Evolutionary conservation across 2,329 filamentous ascomycete genomes (phyloP), one percentile per base, ranked within the genome.

Genomic region (Orbilia blumenaviensis): DNA sequence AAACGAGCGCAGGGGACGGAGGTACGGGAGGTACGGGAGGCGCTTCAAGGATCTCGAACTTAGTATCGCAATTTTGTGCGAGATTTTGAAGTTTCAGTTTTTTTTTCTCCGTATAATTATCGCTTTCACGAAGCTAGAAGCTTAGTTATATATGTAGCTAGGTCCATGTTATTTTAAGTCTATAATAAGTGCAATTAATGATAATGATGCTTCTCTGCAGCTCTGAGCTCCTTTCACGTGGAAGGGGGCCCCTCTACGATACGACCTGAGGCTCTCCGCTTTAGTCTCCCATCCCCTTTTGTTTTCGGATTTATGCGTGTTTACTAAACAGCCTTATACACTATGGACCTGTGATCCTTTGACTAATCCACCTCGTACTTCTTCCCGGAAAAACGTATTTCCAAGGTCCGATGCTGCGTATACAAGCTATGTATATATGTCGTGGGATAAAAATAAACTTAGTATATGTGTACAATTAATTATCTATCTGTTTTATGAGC

Each of bases 401-500:
- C 52, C 52, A 56, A 56, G 52, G 18, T 18, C 52, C 18, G 29
- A 56, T 25, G 52, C 23, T 18, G 50, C 50, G 38, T 32, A 18
- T 52, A 34, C 18, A 32, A 52, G n/a, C n/a, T n/a, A n/a, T n/a
- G n/a, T n/a, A n/a, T n/a, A n/a, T n/a, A n/a, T n/a, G n/a, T n/a
- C n/a, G n/a, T n/a, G n/a, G n/a, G n/a, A n/a, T n/a, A n/a, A n/a
- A n/a, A n/a, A n/a, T n/a, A n/a, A n/a, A n/a, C n/a, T n/a, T n/a
- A n/a, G n/a, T n/a, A n/a, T n/a, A n/a, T n/a, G n/a, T n/a, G n/a
- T 29, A 21, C 12, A 25, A 38, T 56, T 56, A 9, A 56, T 56
- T 56, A 56, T 56, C 16, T 56, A 56, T 32, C 32, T 32, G 32
- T 29, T 56, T 56, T 56, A 56, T n/a, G n/a, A n/a, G n/a, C n/a